These are phyloP conservation scores for Glarea lozoyensis DNA, from an alignment of 495 filamentous ascomycete species.

Conservation along the genomic window DNA sequence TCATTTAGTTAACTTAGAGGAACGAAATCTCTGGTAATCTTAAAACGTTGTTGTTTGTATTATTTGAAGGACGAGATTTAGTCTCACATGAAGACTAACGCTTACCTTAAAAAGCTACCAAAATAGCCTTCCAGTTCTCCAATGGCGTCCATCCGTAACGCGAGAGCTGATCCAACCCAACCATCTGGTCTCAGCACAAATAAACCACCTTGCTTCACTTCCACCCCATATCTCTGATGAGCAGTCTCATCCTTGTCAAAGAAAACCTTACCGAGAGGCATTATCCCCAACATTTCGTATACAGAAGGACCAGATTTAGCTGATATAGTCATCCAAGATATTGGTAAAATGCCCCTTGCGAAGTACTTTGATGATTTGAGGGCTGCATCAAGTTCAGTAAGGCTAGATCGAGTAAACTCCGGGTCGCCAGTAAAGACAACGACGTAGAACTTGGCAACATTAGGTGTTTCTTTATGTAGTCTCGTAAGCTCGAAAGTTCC, in stretches of 20 bases:
- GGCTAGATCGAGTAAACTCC: constrained; percentile 14
- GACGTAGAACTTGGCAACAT: constrained; percentile 26
- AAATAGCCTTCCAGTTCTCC: constrained; percentile 29
- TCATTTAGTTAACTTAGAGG: too few species aligned
- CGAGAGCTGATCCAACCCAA: constrained; percentile 30
- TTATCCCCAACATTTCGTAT: constrained; percentile 29
- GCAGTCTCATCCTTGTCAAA: constrained; percentile 27
- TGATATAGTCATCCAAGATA: constrained; percentile 29
- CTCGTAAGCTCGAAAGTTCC: constrained; percentile 33
- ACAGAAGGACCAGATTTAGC: constrained; percentile 24
- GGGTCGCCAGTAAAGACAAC: constrained; percentile 27
- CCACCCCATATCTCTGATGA: constrained; percentile 29
- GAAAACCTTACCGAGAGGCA: constrained; percentile 27
- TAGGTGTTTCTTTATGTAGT: constrained; percentile 31
- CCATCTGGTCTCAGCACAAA: constrained; percentile 36
- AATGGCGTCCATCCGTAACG: constrained; percentile 11
- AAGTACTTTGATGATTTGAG: constrained; percentile 8
- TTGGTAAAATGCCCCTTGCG: constrained; percentile 2
- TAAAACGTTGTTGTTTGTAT: too few species aligned
- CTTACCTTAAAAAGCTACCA: too few species aligned
- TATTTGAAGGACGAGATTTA: too few species aligned
- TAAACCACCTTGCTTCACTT: constrained; percentile 23
- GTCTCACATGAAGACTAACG: too few species aligned
- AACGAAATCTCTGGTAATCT: too few species aligned
- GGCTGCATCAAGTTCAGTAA: constrained; percentile 11